Evolutionary conservation across 768 basidiomycete species (phyloP).

Genomic region (Podaxis sp.): DNA sequence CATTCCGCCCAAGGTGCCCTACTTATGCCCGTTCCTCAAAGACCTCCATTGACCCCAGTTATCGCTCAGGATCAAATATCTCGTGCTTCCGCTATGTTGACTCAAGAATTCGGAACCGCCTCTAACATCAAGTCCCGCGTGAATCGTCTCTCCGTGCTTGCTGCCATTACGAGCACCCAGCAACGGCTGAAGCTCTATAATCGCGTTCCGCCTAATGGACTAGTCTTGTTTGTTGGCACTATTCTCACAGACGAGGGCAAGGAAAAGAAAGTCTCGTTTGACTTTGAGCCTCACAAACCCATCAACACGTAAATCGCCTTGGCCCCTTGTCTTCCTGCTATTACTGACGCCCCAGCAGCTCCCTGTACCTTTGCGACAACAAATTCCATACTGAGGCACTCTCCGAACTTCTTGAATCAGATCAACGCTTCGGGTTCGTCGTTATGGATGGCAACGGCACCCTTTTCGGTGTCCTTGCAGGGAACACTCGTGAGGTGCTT

Average conservation of each 20-base stretch:
- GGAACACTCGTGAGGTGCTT: conserved; percentile 94
- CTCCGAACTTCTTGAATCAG: conserved; percentile 93
- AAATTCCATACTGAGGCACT: conserved; percentile 99
- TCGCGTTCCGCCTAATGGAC: conserved; percentile 92
- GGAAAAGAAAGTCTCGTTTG: conserved; percentile 98
- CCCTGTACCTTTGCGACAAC: conserved; percentile 98
- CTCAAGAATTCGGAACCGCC: conserved; percentile 98
- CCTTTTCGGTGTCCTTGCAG: conserved; percentile 91
- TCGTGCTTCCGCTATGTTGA: conserved; percentile 90
- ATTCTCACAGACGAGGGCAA: conserved; percentile 98
- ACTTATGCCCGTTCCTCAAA: not conserved
- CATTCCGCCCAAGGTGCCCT: conserved; percentile 82
- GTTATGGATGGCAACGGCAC: conserved; percentile 99
- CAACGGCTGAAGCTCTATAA: conserved; percentile 96
- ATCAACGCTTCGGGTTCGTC: conserved; percentile 98
- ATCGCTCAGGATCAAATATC: conserved; percentile 82
- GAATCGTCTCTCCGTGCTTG: conserved; percentile 94
- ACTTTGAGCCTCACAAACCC: conserved; percentile 98
- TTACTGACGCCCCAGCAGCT: conserved; percentile 40
- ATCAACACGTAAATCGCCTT: conserved; percentile 83
- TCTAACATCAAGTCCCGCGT: conserved; percentile 99
- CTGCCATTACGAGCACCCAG: conserved; percentile 97
- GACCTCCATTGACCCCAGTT: conserved; percentile 3
- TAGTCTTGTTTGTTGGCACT: conserved; percentile 97
- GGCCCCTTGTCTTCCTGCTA: not conserved